These are phyloP conservation scores for Tillandsia fasciculata DNA, from an alignment of 176 grass and related monocot species.

Conservation along the genomic window DNA sequence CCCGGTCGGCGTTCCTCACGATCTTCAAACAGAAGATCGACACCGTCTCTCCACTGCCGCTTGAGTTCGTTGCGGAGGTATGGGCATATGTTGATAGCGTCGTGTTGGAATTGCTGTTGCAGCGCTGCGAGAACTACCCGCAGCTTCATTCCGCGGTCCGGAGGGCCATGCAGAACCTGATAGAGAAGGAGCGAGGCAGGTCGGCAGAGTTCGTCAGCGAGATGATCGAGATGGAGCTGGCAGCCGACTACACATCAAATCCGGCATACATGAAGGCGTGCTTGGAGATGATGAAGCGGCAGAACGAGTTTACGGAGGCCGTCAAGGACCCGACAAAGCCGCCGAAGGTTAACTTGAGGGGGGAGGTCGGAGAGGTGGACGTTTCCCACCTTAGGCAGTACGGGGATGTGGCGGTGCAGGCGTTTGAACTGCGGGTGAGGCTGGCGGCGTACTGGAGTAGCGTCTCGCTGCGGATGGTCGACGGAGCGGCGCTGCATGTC, in stretches of 20 bases:
- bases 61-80: slow-evolving; percentile 16
- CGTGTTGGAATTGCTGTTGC: not conserved
- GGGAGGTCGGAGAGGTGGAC: no score
- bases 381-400: slow-evolving; percentile 13
- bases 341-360: no score
- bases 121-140: slow-evolving; percentile 8
- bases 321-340: not conserved
- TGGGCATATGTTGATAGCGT: slow-evolving; percentile 18
- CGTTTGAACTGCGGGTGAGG: slow-evolving; percentile 23
- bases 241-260: slow-evolving; percentile 15
- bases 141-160: slow-evolving; percentile 7
- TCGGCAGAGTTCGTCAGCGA: not conserved
- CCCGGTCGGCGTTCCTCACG: no score
- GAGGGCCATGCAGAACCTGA: slow-evolving; percentile 3
- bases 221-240: slow-evolving; percentile 31
- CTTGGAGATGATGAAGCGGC: not conserved
- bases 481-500: not conserved
- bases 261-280: slow-evolving; percentile 27
- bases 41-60: no score
- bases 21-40: no score
- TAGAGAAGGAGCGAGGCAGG: slow-evolving; percentile 9
- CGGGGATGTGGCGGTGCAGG: slow-evolving; percentile 7
- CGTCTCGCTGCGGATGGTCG: slow-evolving; percentile 1
- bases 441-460: slow-evolving; percentile 20
- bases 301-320: not conserved